Percentiles rank a stretch among this genome's conserved stretches.
These are phyloP conservation scores for Emydomyces testavorans DNA, from an alignment of 2,329 filamentous ascomycete species.

Conservation along the genomic window DNA sequence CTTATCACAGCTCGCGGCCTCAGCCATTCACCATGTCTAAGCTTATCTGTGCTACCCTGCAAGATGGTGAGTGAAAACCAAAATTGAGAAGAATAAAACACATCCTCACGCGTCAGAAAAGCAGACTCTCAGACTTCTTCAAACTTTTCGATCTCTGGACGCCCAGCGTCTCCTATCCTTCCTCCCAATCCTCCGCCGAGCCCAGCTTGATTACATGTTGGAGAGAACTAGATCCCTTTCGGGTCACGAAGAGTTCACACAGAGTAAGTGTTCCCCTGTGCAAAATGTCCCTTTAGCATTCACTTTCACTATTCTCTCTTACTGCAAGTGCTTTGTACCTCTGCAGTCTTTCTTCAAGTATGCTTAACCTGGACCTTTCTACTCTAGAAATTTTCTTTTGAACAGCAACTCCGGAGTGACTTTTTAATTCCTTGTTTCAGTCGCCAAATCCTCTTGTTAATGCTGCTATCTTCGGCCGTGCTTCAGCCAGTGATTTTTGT, in stretches of 20 bases:
- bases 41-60: neutral
- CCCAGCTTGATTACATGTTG: conserved; percentile 22
- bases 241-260: neutral
- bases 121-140: neutral
- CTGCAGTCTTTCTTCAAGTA: too few relatives aligned
- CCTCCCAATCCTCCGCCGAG: conserved; percentile 16
- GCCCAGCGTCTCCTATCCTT: conserved; percentile 5
- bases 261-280: neutral
- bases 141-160: conserved; percentile 9
- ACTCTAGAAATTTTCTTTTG: neutral
- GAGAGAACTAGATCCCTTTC: neutral
- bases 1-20: neutral
- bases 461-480: neutral
- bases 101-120: neutral
- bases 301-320: too few relatives aligned
- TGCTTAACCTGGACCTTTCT: too few relatives aligned
- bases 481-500: neutral
- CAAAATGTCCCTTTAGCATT: neutral
- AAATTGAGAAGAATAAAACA: neutral
- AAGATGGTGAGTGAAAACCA: neutral
- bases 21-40: conserved; percentile 2
- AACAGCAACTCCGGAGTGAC: neutral
- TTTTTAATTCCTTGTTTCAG: neutral
- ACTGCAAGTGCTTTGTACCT: too few relatives aligned
- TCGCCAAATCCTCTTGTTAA: neutral